These are phyloP conservation scores for Scenedesmus sp. DNA, from an alignment of 163 green algal genomes.

Conservation along the genomic window DNA sequence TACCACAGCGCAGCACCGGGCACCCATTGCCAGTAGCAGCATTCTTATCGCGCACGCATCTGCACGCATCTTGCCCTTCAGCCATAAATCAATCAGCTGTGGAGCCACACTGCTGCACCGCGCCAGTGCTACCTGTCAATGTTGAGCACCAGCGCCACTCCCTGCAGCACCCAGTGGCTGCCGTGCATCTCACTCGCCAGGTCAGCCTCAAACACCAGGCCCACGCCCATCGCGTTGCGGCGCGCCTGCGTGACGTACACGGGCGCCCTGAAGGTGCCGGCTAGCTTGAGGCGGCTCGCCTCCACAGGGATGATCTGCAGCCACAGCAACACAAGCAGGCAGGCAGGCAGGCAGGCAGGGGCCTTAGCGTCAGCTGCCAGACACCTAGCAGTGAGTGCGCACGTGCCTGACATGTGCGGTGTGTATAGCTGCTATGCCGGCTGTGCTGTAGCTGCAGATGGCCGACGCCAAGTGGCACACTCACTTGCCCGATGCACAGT, in stretches of 20 bases:
- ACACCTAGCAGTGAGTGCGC: background rate
- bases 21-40: background rate
- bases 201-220: slow-evolving; percentile 90
- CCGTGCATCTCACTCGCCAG: slow-evolving; percentile 81
- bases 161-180: slow-evolving; percentile 89
- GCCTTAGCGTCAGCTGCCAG: background rate
- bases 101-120: background rate
- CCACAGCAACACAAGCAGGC: background rate
- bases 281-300: slow-evolving; percentile 81
- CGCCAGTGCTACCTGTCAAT: slow-evolving; percentile 56
- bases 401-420: background rate
- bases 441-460: background rate
- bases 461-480: no score
- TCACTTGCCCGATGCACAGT: no score
- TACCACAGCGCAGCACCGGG: background rate
- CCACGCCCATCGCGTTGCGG: slow-evolving; percentile 87
- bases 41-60: background rate
- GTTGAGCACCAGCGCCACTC: slow-evolving; percentile 88
- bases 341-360: background rate
- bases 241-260: slow-evolving; percentile 91
- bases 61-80: background rate
- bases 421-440: background rate
- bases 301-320: slow-evolving; percentile 87
- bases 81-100: background rate
- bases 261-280: slow-evolving; percentile 80